Conservation (phyloP, 2,329 filamentous ascomycete species). For the Neoascochyta sp. region DNA sequence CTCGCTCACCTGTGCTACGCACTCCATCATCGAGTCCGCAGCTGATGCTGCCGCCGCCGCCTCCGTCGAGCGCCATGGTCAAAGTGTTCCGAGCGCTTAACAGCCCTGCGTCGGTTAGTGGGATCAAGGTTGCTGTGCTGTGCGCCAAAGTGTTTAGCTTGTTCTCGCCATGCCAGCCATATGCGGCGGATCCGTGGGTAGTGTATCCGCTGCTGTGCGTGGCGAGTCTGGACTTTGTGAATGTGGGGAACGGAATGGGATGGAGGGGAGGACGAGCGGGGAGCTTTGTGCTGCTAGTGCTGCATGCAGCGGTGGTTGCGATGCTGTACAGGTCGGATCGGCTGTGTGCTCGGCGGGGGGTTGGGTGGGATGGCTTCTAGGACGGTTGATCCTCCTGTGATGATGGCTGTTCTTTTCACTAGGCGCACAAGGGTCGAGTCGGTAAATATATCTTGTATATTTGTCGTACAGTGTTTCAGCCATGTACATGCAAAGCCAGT, state of each 20-base stretch:
- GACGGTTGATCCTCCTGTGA: conserved; percentile 5
- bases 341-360: conserved; percentile 32
- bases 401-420: too few relatives aligned
- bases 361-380: conserved; percentile 16
- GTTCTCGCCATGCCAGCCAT: conserved; percentile 67
- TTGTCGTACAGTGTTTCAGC: too few relatives aligned
- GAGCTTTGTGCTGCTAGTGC: conserved; percentile 42
- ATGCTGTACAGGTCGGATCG: conserved; percentile 30
- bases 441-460: too few relatives aligned
- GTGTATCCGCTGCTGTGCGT: conserved; percentile 65
- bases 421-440: too few relatives aligned
- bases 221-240: conserved; percentile 60
- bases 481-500: too few relatives aligned
- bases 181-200: conserved; percentile 61
- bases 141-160: conserved; percentile 65
- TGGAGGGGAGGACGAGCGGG: conserved; percentile 32
- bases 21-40: conserved; percentile 20
- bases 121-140: conserved; percentile 60
- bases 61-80: conserved; percentile 8
- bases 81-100: conserved; percentile 12
- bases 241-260: conserved; percentile 20
- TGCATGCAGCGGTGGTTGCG: conserved; percentile 48
- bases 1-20: conserved; percentile 12
- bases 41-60: conserved; percentile 35
- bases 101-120: conserved; percentile 29